Base-by-base conservation (phyloP, 768 basidiomycete genomes). In the Postia placenta region DNA sequence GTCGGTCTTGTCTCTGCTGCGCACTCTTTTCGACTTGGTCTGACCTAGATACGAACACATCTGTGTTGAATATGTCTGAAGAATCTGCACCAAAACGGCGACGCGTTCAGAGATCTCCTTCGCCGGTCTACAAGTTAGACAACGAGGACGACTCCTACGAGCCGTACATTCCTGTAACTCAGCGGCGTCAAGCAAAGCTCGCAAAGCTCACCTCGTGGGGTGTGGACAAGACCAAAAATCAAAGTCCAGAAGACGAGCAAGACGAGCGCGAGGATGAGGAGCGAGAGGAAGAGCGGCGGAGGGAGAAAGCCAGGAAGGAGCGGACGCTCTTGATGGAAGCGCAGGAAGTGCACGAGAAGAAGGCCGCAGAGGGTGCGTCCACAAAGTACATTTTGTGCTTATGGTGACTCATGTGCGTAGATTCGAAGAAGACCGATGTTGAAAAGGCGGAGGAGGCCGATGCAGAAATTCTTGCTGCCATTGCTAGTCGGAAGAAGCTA, bases 281-380 rank as follows among this genome's bases (percentile, higher is more conserved):
- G 52, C 78, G 81, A 42, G 91, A 92, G 57, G 88, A 92, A 59
- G 89, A 94, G 62, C 65, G 71, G 46, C 72, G 74, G 27, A 78
- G 78, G 56, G 92, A 95, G 64, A 83, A 77, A 59, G 78, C 81
- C 17, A 69, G 94, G 52, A 86, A 83, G 64, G 92, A 94, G 69
- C 71, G 92, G 57, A 96, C 93, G 0, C 68, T 99, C 42, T 69
- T 99, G 43, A 66, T 92, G 60, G 93, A 96, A 64, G 96, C 96
- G 1, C 92, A 97, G 67, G 95, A 98, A 62, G 94, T 98, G 26
- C 92, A 95, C 60, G 75, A 76, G 22, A 75, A 75, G 65, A 91
- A 85, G 67, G 90, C 87, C 3, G 76, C 74, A 47, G 89, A 95
- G 71, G 87, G 92, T 90, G 47, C 40, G 69, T 61, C 14, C 15